Evolutionary conservation across 371 early-diverging fungal species (phyloP).

Genomic region (Choanephora cucurbitarum): DNA sequence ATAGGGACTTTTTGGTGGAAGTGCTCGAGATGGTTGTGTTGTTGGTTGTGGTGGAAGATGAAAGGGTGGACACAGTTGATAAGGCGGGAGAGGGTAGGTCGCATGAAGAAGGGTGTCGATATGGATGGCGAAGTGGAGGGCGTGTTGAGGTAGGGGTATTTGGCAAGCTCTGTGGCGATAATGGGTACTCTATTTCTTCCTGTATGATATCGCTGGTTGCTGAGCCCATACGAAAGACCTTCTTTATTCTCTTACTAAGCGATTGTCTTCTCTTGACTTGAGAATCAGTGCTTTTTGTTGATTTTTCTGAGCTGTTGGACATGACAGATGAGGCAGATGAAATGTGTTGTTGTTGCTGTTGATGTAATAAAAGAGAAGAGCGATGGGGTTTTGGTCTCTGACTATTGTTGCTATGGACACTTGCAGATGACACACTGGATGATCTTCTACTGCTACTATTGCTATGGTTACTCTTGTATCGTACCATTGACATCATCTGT

Average conservation of each 20-base stretch:
- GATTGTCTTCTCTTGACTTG: conserved; percentile 27
- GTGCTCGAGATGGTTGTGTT: neutral
- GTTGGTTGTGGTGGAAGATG: neutral
- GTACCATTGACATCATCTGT: conserved; percentile 20
- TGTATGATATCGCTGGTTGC: conserved; percentile 5
- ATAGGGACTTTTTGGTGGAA: conserved; percentile 16
- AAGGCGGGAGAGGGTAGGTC: conserved; percentile 22
- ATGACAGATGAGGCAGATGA: neutral
- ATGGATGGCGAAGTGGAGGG: conserved; percentile 2
- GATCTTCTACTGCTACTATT: conserved; percentile 14
- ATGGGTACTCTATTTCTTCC: conserved; percentile 4
- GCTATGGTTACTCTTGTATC: neutral
- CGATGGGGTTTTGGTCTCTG: neutral
- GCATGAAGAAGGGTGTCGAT: conserved; percentile 3
- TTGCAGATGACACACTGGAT: conserved; percentile 11
- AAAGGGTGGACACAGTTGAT: conserved; percentile 18
- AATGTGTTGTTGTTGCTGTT: conserved; percentile 14
- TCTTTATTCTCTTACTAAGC: conserved; percentile 25
- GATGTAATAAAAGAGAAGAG: neutral
- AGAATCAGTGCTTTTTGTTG: neutral
- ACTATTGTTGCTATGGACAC: neutral
- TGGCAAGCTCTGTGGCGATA: too few relatives aligned
- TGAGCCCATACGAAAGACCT: conserved; percentile 14
- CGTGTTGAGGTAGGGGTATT: conserved; percentile 14
- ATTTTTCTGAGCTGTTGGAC: neutral